Percentiles rank a stretch among this genome's conserved stretches.
Evolutionary conservation across 2,329 filamentous ascomycete species (phyloP).

Genomic region (Ophidiomyces ophidiicola): DNA sequence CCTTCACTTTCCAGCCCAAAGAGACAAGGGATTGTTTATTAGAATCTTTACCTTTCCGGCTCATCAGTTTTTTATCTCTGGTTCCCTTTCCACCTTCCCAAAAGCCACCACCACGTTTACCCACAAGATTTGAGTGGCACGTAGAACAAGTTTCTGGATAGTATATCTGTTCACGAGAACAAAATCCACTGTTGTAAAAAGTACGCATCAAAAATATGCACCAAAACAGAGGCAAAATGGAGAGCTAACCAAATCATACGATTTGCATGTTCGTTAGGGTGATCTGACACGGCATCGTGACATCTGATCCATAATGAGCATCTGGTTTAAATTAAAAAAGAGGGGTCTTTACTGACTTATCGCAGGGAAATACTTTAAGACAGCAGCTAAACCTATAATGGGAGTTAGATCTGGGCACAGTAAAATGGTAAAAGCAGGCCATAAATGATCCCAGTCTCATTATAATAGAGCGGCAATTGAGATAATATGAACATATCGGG

Average conservation of each 20-base stretch:
- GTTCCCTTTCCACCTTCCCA: slow-evolving; percentile 83
- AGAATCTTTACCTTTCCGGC: slow-evolving; percentile 46
- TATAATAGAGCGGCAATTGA: too few species aligned
- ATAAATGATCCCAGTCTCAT: too few species aligned
- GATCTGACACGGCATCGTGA: slow-evolving; percentile 59
- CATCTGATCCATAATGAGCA: slow-evolving; percentile 39
- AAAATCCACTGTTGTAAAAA: slow-evolving; percentile 43
- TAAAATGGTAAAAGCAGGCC: too few species aligned
- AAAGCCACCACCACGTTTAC: slow-evolving; percentile 56
- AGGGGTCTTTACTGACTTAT: slow-evolving; percentile 31
- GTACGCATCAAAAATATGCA: not conserved
- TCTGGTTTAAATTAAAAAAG: not conserved
- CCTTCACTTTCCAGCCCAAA: not conserved
- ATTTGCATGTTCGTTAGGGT: slow-evolving; percentile 69
- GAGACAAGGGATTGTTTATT: not conserved
- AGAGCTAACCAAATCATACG: slow-evolving; percentile 58
- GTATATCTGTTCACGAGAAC: slow-evolving; percentile 70
- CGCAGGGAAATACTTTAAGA: slow-evolving; percentile 45
- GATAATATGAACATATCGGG: not conserved
- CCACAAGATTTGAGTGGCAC: slow-evolving; percentile 58
- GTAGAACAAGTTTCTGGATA: slow-evolving; percentile 61
- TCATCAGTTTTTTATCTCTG: slow-evolving; percentile 59
- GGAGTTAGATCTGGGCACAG: not conserved
- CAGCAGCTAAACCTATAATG: slow-evolving; percentile 43
- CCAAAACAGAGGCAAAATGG: not conserved